phyloP scores from a whole-genome alignment of 2,329 filamentous ascomycete species.

The Hypomyces rosellus region DNA sequence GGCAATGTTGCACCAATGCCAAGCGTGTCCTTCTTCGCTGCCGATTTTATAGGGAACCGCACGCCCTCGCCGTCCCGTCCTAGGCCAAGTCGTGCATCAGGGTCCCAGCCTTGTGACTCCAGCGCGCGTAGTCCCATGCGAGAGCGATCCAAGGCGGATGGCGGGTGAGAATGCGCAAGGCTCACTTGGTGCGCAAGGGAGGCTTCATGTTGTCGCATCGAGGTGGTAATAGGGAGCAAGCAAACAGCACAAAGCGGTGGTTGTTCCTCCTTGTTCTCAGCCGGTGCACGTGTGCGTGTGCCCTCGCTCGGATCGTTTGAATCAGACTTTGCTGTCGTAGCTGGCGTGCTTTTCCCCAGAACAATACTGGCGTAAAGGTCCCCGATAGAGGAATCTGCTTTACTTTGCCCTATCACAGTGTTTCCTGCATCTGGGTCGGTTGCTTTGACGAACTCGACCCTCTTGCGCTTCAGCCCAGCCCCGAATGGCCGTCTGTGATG shows the following conservation, averaged over 20 bases:
- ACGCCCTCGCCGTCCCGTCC: slow-evolving; percentile 67
- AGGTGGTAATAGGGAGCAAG: slow-evolving; percentile 27
- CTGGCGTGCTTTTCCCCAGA: slow-evolving; percentile 35
- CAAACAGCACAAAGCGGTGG: slow-evolving; percentile 29
- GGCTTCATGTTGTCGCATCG: slow-evolving; percentile 44
- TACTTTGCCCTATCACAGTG: slow-evolving; percentile 19
- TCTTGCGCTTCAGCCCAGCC: slow-evolving; percentile 47
- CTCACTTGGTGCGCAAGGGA: slow-evolving; percentile 67
- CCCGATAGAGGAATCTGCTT: slow-evolving; percentile 31
- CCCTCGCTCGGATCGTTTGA: slow-evolving; percentile 8
- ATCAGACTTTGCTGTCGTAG: slow-evolving; percentile 13
- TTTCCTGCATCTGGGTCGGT: slow-evolving; percentile 31
- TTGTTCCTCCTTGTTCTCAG: slow-evolving; percentile 2
- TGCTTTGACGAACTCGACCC: slow-evolving; percentile 53
- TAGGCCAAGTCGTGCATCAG: slow-evolving; percentile 64
- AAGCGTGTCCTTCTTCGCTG: slow-evolving; percentile 65
- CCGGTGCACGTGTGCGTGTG: background rate
- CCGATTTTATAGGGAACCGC: slow-evolving; percentile 66
- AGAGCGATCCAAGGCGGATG: slow-evolving; percentile 62
- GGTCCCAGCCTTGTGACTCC: slow-evolving; percentile 65
- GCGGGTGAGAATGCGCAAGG: slow-evolving; percentile 62
- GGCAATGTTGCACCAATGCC: slow-evolving; percentile 58
- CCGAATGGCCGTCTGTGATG: slow-evolving; percentile 50
- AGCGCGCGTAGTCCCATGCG: slow-evolving; percentile 65
- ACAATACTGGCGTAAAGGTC: slow-evolving; percentile 64